Percentiles rank a stretch among this genome's conserved stretches.
Conservation (phyloP, 176 grass and related monocot species). For the Hyparrhenia diplandra region DNA sequence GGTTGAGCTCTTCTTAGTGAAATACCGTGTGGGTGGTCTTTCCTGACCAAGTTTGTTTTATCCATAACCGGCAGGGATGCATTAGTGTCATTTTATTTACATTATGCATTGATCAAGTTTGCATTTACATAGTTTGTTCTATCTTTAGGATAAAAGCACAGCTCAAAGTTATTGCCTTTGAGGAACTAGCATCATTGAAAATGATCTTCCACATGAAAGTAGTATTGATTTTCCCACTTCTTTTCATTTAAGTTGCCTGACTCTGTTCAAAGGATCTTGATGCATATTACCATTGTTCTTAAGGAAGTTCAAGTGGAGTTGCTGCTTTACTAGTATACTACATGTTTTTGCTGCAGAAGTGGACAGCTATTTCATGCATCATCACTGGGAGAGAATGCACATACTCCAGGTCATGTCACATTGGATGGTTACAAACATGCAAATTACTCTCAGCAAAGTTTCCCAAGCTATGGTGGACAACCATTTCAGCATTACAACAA, state of each 20-base stretch:
- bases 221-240: background rate
- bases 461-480: slow-evolving; percentile 39
- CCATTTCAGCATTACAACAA: slow-evolving; percentile 63
- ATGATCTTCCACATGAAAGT: background rate
- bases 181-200: background rate
- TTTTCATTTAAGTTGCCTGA: background rate
- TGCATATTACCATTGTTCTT: background rate
- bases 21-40: background rate
- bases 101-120: background rate
- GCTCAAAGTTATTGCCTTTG: background rate
- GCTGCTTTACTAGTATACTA: slow-evolving; percentile 3
- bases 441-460: slow-evolving; percentile 51
- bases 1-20: background rate
- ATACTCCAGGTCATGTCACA: slow-evolving; percentile 20
- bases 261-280: background rate
- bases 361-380: slow-evolving; percentile 39
- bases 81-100: background rate
- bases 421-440: slow-evolving; percentile 36
- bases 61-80: background rate
- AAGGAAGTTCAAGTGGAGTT: background rate
- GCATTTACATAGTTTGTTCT: background rate
- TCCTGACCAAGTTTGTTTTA: background rate
- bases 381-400: slow-evolving; percentile 41
- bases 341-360: slow-evolving; percentile 42
- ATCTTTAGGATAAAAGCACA: slow-evolving; percentile 7